Evolutionary conservation across 495 filamentous ascomycete species (phyloP), one percentile per base, ranked within the genome.

Genomic region (Aspergillus hancockii): DNA sequence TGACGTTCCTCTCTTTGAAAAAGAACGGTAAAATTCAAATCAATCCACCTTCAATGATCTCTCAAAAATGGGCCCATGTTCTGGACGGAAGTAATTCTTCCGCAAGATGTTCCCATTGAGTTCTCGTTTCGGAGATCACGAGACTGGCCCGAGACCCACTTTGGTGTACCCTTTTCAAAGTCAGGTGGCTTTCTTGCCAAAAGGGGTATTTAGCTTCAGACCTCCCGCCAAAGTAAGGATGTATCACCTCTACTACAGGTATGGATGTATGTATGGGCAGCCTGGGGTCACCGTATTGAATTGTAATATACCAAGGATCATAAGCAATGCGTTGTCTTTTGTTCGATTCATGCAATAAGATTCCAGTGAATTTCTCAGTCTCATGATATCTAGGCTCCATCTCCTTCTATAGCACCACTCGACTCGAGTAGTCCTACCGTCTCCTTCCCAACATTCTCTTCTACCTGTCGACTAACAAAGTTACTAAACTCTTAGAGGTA

Each of bases 91-190:
- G 14, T 41, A 41, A 41, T 41, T 41, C 1, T 41, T 41, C 14
- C 38, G 38, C 14, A 1, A 43, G 14, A 1, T 22, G 43, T n/a
- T 21, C 43, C 43, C 43, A 47, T 47, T 47, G 19, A 45, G 41
- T 45, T 45, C 7, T 41, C 13, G 14, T 16, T 18, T 41, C 13
- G 53, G 25, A 43, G 16, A 53, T 57, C 54, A 57, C 54, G 54
- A 43, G 54, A 49, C 43, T 57, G 28, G 18, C 6, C 54, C 54
- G 31, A 49, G 22, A 21, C 36, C 53, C 40, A 41, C 38, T 41
- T 41, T 16, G 12, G n/a, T 10, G 34, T 3, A 8, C n/a, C 21
- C 52, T 30, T 19, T 8, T 9, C 32, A 21, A 21, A 21, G 38
- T 47, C 54, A 56, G 9, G 43, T 56, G 54, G 32, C n/a, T 45